Evolutionary conservation across 192 early-diverging fungal genomes (phyloP), one percentile per base, ranked within the genome.

Genomic region (Rhizophlyctis rosea): DNA sequence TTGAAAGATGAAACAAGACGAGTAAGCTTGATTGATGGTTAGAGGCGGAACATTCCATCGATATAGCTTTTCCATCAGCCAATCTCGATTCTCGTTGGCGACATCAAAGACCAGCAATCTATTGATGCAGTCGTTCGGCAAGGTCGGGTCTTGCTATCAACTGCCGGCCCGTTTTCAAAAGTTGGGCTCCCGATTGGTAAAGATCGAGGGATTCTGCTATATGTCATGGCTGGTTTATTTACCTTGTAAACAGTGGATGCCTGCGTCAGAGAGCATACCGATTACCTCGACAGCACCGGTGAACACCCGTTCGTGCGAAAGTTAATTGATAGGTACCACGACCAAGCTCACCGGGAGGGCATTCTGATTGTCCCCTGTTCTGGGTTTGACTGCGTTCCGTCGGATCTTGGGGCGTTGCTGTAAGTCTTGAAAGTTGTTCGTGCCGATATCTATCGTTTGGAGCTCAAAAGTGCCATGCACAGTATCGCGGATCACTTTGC

Each of bases 281-380:
- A 98, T 65, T 98, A 95, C 65, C 78, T 92, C 32, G 95, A 98
- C 61, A 89, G 86, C 9, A 94, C 92, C n/a, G 95, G 92, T 36
- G 93, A 95, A 59, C 69, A 79, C 30, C 71, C 67, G 4, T 91
- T 87, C 76, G 74, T 86, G 21, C 71, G 78, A 39, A 57, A 80
- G 9, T 82, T 93, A 61, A 84, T 88, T 54, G 62, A 82, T 52
- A 75, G 82, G 50, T 86, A 87, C 57, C 83, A 91, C 50, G 79
- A 86, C 2, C 32, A 76, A 50, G 95, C 95, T 1, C 65, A 69
- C 23, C 71, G 65, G 21, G 86, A 82, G 32, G 78, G 82, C 31
- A 81, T 86, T 4, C 75, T 86, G n/a, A 84, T 98, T 53, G 86
- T 92, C 2, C 86, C 91, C 23, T 60, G 80, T 33, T 93, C 90